Percentiles rank a stretch among this genome's conserved stretches.
Conservation (phyloP, 495 filamentous ascomycete genomes). For the Tuber microsphaerosporum region DNA sequence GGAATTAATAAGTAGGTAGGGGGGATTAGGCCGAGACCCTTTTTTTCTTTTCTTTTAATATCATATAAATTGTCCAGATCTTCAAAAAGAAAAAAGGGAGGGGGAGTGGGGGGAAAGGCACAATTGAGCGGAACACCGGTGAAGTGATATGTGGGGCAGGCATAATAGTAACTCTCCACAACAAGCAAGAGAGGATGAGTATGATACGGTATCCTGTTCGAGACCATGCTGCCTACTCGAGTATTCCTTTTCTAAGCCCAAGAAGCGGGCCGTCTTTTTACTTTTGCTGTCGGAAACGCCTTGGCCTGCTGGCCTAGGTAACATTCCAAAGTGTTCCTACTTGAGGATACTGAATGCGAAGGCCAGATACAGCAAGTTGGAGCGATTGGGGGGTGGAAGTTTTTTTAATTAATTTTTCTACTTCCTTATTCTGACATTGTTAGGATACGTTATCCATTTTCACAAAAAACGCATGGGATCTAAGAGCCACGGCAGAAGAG, state of each 20-base stretch:
- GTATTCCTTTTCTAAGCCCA: background rate
- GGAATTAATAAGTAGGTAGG: background rate
- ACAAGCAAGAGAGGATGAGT: background rate
- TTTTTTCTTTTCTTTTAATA: background rate
- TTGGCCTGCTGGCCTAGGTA: background rate
- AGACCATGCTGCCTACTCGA: background rate
- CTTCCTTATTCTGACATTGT: background rate
- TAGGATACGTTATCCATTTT: background rate
- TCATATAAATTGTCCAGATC: background rate
- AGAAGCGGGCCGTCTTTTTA: slow-evolving; percentile 1
- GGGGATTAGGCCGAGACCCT: background rate
- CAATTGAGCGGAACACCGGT: background rate
- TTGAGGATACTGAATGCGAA: background rate
- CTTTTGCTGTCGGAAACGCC: background rate
- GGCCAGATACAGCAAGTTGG: background rate
- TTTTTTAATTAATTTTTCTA: background rate
- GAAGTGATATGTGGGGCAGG: background rate
- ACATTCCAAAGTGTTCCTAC: background rate
- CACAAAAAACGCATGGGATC: background rate
- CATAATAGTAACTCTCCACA: background rate
- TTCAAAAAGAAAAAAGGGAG: background rate
- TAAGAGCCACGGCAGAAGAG: background rate
- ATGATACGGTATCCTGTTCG: background rate
- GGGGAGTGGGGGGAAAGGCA: background rate
- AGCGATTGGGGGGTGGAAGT: background rate